Conservation (phyloP, 2,329 filamentous ascomycete genomes). For the Cercospora zeina region DNA sequence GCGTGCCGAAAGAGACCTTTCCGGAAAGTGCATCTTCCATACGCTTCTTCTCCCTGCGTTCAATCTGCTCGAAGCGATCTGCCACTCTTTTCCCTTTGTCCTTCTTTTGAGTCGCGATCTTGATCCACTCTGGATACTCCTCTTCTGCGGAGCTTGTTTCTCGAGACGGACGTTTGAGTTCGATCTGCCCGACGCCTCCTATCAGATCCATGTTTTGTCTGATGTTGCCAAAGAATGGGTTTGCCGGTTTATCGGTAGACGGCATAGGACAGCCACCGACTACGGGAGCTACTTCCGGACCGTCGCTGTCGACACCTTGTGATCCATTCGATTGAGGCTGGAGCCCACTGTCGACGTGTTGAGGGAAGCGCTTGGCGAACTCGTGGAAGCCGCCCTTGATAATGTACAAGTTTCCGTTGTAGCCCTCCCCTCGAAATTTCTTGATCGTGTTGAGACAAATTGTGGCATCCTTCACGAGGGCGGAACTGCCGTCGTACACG, state of each 20-base stretch:
- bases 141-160: conserved; percentile 52
- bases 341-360: conserved; percentile 57
- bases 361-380: conserved; percentile 68
- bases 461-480: conserved; percentile 75
- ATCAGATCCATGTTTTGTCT: conserved; percentile 94
- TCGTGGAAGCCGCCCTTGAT: conserved; percentile 78
- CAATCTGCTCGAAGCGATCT: conserved; percentile 79
- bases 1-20: conserved; percentile 57
- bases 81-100: conserved; percentile 80
- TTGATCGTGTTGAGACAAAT: conserved; percentile 84
- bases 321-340: conserved; percentile 22
- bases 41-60: conserved; percentile 81
- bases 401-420: conserved; percentile 70
- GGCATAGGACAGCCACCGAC: conserved; percentile 87
- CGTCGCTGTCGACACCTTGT: conserved; percentile 49
- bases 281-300: conserved; percentile 68
- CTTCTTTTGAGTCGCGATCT: conserved; percentile 61
- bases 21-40: conserved; percentile 79
- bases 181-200: conserved; percentile 82
- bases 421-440: conserved; percentile 87
- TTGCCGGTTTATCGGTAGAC: conserved; percentile 64
- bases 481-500: conserved; percentile 80
- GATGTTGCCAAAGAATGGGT: conserved; percentile 95
- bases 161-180: conserved; percentile 59
- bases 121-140: conserved; percentile 74